Evolutionary conservation across 352 stramenopile genomes (phyloP), one percentile per base, ranked within the genome.

Genomic region (Pythium folliculosum): DNA sequence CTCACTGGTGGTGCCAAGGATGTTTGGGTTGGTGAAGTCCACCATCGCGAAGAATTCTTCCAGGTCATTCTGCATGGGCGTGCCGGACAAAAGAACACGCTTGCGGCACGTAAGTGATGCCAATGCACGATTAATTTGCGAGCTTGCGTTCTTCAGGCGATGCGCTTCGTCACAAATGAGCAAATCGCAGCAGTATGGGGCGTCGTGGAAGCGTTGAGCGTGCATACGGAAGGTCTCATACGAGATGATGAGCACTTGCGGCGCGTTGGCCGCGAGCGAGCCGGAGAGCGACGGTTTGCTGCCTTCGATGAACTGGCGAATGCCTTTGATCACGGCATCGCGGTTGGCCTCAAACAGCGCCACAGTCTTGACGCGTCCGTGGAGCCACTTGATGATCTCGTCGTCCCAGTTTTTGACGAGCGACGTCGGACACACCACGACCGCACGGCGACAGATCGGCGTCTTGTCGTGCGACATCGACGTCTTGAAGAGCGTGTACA

Each of bases 11-110:
- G 80, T 78, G 6, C 86, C 89, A 16, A 95, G 76, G 45, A 96
- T 92, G 61, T 91, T 89, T 5, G 88, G 86, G 57, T 94, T 96
- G 0, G 89, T 95, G 55, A 96, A 95, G 57, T 94, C 86, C 9
- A 94, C 97, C 97, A 99, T 99, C 8, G 97, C 97, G 68, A 95
- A 99, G 69, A 99, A 99, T 69, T 99, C 97, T 58, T 99, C 89
- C 17, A 99, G 75, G 80, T 99, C 97, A 69, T 99, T 99, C 67
- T 99, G 97, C 95, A 99, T 99, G 2, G 97, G 97, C 19, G 97
- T 99, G 32, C 97, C 97, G 0, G 97, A 99, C 5, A 99, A 71
- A 43, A 99, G 71, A 7, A 99, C 90, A 38, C 97, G 88, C 16
- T 96, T 95, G 61, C 89, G 84, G 51, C 94, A 97, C 2, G 89